phyloP scores from a whole-genome alignment of 1,284 basidiomycete species.

The Earliella scabrosa region DNA sequence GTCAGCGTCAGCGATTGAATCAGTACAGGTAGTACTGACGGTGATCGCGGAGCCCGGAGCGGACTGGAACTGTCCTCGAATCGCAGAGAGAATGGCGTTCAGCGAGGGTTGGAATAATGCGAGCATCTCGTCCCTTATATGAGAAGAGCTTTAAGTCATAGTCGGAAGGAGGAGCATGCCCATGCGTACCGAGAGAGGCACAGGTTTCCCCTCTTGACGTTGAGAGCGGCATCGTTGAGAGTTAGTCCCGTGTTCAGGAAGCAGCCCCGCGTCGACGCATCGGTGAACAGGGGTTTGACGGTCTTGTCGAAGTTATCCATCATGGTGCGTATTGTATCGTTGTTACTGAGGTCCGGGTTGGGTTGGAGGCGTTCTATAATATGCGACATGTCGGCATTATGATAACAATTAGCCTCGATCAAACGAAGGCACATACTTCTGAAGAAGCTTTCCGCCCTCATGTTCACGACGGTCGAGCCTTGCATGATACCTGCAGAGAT shows the following conservation, averaged over 20 bases:
- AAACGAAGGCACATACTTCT: slow-evolving; percentile 20
- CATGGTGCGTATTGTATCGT: not conserved
- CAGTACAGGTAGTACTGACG: not conserved
- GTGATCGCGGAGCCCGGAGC: not conserved
- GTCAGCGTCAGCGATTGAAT: not conserved
- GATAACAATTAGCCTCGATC: no score
- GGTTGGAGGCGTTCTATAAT: not conserved
- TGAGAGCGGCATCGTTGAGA: not conserved
- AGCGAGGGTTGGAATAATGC: slow-evolving; percentile 46
- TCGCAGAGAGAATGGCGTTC: slow-evolving; percentile 36
- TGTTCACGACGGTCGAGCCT: slow-evolving; percentile 30
- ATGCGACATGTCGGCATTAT: not conserved
- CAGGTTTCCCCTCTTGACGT: not conserved
- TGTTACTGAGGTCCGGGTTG: not conserved
- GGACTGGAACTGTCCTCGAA: slow-evolving; percentile 35
- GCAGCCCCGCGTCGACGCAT: not conserved
- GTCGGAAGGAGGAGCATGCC: not conserved
- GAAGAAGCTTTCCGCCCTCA: slow-evolving; percentile 36
- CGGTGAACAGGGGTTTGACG: not conserved
- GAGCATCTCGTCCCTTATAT: slow-evolving; percentile 37
- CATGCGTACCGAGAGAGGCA: not conserved
- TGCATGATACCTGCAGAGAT: slow-evolving; percentile 28
- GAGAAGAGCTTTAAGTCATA: not conserved
- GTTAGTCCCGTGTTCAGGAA: not conserved
- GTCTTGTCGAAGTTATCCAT: not conserved